These are phyloP conservation scores for Pythium sukuiense DNA, from an alignment of 352 stramenopile genomes.

Conservation along the genomic window DNA sequence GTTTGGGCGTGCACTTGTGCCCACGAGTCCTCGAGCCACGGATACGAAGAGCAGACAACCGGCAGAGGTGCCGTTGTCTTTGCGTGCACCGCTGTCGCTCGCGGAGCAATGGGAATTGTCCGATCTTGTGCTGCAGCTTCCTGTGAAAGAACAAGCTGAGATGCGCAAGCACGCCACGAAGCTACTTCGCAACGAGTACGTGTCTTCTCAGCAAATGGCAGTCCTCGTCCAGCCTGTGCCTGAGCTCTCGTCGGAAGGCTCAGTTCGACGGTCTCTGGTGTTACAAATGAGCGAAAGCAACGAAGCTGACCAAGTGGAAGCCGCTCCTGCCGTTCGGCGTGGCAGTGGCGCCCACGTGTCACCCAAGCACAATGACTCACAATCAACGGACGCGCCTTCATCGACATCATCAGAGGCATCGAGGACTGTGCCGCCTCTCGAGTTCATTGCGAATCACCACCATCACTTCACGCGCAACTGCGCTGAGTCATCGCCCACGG, in stretches of 20 bases:
- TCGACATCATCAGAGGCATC: constrained; percentile 7
- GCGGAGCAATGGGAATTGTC: constrained; percentile 67
- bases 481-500: constrained; percentile 24
- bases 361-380: not conserved
- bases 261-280: not conserved
- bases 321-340: constrained; percentile 26
- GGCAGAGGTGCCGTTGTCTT: constrained; percentile 27
- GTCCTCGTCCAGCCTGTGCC: not conserved
- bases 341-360: constrained; percentile 13
- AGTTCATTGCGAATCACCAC: constrained; percentile 35
- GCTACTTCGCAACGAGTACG: constrained; percentile 40
- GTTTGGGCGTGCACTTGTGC: constrained; percentile 36
- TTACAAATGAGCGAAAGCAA: not conserved
- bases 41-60: constrained; percentile 13
- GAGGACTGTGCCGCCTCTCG: constrained; percentile 11
- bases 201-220: constrained; percentile 7
- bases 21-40: constrained; percentile 25
- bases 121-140: constrained; percentile 50
- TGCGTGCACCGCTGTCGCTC: constrained; percentile 36
- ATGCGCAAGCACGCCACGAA: constrained; percentile 45
- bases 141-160: constrained; percentile 48
- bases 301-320: constrained; percentile 18
- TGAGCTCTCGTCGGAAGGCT: not conserved
- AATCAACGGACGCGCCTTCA: constrained; percentile 20
- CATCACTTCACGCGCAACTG: constrained; percentile 37